phyloP scores from a whole-genome alignment of 441 rosid genomes.

The Flueggea neowawraea region DNA sequence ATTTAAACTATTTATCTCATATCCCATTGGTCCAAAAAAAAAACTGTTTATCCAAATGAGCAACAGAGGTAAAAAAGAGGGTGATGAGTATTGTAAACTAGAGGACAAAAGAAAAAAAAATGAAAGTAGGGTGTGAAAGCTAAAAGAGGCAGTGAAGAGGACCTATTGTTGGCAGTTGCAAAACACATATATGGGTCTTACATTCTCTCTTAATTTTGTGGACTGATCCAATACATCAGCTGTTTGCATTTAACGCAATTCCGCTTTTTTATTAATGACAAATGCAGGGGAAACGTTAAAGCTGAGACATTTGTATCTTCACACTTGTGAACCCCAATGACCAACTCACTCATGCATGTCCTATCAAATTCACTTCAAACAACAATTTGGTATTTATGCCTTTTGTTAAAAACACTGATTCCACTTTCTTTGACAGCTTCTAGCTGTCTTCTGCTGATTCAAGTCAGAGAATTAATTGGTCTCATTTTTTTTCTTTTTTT shows the following conservation, averaged over 20 bases:
- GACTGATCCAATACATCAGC: conserved; percentile 25
- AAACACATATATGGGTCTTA: conserved; percentile 19
- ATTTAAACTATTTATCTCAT: no score
- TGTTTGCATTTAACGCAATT: conserved; percentile 31
- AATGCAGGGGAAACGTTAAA: conserved; percentile 13
- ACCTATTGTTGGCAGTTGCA: conserved; percentile 14
- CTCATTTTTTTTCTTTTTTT: conserved; percentile 3
- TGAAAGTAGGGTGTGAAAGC: conserved; percentile 11
- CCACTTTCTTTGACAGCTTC: conserved; percentile 43
- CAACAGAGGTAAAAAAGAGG: no score
- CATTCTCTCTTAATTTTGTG: conserved; percentile 31
- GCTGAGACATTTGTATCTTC: conserved; percentile 7
- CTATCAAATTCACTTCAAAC: conserved; percentile 39
- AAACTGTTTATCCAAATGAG: no score
- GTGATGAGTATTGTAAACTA: no score
- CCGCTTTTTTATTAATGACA: conserved; percentile 32
- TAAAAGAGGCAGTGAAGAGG: conserved; percentile 21
- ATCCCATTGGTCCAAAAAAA: no score
- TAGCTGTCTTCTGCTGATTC: conserved; percentile 49
- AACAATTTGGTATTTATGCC: conserved; percentile 26
- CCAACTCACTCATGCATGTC: conserved; percentile 38
- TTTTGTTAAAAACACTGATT: conserved; percentile 19
- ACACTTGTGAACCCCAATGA: conserved; percentile 20
- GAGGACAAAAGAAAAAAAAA: conserved; percentile 3
- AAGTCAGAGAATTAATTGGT: conserved; percentile 45